Evolutionary conservation across 192 early-diverging fungal genomes (phyloP).

Genomic region (Backusella luteola): DNA sequence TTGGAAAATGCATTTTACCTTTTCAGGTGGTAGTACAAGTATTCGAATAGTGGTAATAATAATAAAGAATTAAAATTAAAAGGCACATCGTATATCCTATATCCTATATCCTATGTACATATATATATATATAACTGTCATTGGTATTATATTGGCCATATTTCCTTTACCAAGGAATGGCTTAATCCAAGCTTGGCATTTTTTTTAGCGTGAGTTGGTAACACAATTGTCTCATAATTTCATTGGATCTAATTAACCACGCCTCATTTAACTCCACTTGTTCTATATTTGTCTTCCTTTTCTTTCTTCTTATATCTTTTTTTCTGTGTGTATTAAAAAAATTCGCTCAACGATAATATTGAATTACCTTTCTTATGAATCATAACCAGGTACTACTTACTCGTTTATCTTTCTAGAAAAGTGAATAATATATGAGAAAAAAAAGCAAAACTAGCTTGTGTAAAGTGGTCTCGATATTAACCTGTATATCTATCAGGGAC

Average conservation of each 20-base stretch:
- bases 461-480: background rate
- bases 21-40: too few species aligned
- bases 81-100: too few species aligned
- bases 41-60: too few species aligned
- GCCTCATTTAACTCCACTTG: background rate
- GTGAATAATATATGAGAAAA: background rate
- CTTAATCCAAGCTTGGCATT: background rate
- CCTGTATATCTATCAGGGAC: background rate
- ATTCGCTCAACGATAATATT: background rate
- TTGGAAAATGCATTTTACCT: too few species aligned
- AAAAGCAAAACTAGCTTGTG: too few species aligned
- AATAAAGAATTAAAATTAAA: too few species aligned
- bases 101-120: too few species aligned
- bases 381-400: background rate
- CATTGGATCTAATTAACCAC: background rate
- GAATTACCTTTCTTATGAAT: background rate
- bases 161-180: background rate
- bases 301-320: background rate
- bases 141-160: background rate
- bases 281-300: background rate
- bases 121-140: too few species aligned
- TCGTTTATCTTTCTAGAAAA: background rate
- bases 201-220: background rate
- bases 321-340: background rate
- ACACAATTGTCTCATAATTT: background rate